A percentile compares a stretch with the other conserved stretches of the same genome.
Conservation (phyloP, 306 rosid genomes). For the Glycyrrhiza uralensis region DNA sequence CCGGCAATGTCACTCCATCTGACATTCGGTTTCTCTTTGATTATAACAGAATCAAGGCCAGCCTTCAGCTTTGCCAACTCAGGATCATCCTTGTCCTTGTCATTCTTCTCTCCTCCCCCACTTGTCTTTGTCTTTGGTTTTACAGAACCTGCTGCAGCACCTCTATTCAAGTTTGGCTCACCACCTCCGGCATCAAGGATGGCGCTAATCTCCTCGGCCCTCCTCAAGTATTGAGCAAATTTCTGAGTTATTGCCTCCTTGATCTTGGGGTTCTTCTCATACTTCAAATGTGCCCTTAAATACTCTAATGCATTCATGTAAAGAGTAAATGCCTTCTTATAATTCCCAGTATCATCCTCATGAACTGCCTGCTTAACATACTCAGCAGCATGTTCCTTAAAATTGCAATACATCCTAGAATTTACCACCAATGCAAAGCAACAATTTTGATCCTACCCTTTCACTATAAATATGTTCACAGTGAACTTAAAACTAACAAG, state of each 20-base stretch:
- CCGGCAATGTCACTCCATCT: constrained; percentile 84
- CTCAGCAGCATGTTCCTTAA: constrained; percentile 73
- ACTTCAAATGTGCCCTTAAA: constrained; percentile 72
- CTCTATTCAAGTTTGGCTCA: constrained; percentile 50
- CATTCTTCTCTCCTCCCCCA: constrained; percentile 34
- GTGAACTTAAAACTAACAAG: no score
- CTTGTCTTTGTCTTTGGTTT: constrained; percentile 61
- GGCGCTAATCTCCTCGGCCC: constrained; percentile 82
- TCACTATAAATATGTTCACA: not conserved
- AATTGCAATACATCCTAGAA: constrained; percentile 73
- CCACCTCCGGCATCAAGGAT: constrained; percentile 63
- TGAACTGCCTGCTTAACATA: constrained; percentile 78
- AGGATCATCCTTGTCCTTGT: constrained; percentile 80
- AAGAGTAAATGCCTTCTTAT: constrained; percentile 67
- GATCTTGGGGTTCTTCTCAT: constrained; percentile 72
- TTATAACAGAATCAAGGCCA: constrained; percentile 68
- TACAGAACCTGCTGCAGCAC: constrained; percentile 48
- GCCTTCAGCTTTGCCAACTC: constrained; percentile 69
- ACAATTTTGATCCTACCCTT: no score
- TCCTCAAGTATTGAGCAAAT: constrained; percentile 69
- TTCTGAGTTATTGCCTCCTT: constrained; percentile 74
- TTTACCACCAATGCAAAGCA: not conserved
- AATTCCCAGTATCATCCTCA: constrained; percentile 73
- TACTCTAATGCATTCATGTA: constrained; percentile 79
- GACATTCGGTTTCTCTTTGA: constrained; percentile 74